Percentiles rank a stretch among this genome's conserved stretches.
Conservation (phyloP, 192 early-diverging fungal genomes). For the Mortierella alpina region DNA sequence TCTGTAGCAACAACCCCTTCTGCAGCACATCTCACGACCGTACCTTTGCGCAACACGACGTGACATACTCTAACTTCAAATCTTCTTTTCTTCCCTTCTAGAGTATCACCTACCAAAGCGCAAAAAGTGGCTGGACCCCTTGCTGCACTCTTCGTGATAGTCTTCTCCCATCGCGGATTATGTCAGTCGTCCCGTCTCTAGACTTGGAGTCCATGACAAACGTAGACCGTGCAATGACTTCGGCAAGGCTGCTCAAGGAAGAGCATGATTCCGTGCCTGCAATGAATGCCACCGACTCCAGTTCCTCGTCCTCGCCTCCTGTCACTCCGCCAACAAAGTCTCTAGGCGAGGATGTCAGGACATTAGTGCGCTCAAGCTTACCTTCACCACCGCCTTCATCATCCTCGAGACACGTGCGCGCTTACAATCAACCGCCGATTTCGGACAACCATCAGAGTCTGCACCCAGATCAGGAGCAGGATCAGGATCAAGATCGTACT, state of each 20-base stretch:
- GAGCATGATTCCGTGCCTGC: not conserved
- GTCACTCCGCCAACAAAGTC: conserved; percentile 41
- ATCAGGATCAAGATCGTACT: not conserved
- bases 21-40: too few species aligned
- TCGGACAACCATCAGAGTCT: not conserved
- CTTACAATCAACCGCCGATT: not conserved
- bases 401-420: conserved; percentile 19
- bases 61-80: too few species aligned
- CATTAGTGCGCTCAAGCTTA: conserved; percentile 20
- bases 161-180: not conserved
- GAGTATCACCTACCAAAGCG: too few species aligned
- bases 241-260: not conserved
- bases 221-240: not conserved
- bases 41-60: too few species aligned
- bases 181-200: conserved; percentile 33
- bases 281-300: not conserved
- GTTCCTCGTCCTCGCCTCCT: conserved; percentile 14
- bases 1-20: too few species aligned
- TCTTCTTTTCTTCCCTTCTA: too few species aligned
- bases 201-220: conserved; percentile 3
- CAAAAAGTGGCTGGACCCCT: too few species aligned
- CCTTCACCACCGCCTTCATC: conserved; percentile 47
- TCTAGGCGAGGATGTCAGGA: conserved; percentile 17
- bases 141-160: too few species aligned
- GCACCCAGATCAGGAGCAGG: conserved; percentile 6